Percentiles rank a stretch among this genome's conserved stretches.
Evolutionary conservation across 495 filamentous ascomycete species (phyloP).

Genomic region (Lasiosphaeriaceae sp.): DNA sequence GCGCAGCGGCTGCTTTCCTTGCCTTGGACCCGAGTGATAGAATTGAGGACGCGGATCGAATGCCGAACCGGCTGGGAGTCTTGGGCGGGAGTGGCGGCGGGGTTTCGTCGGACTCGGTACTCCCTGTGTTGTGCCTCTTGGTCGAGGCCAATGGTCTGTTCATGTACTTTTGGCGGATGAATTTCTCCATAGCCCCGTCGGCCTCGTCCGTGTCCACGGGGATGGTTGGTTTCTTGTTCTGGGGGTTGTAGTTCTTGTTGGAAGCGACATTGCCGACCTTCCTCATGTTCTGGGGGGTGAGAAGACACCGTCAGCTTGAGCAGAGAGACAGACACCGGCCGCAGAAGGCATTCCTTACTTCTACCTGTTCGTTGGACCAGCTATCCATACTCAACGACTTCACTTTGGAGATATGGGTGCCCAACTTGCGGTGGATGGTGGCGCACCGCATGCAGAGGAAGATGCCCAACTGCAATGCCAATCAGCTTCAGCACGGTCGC

Average conservation of each 20-base stretch:
- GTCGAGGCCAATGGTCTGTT: conserved; percentile 34
- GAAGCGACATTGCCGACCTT: conserved; percentile 78
- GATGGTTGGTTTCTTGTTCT: conserved; percentile 71
- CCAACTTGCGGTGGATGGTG: conserved; percentile 90
- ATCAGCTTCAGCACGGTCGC: conserved; percentile 12
- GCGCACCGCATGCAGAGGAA: conserved; percentile 99
- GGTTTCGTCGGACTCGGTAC: conserved; percentile 46
- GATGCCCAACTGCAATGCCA: conserved; percentile 67
- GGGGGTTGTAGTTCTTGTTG: conserved; percentile 85
- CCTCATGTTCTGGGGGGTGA: conserved; percentile 71
- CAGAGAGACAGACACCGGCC: neutral
- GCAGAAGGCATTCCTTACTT: conserved; percentile 52
- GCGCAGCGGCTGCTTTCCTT: conserved; percentile 22
- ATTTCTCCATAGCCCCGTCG: conserved; percentile 88
- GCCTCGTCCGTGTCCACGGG: conserved; percentile 88
- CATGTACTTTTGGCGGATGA: conserved; percentile 91
- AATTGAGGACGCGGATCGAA: conserved; percentile 72
- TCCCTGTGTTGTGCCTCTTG: conserved; percentile 41
- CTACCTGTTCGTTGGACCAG: conserved; percentile 92
- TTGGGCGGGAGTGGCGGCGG: conserved; percentile 86
- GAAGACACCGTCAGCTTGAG: conserved; percentile 13
- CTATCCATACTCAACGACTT: conserved; percentile 98
- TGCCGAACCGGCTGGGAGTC: conserved; percentile 69
- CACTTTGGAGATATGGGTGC: conserved; percentile 96
- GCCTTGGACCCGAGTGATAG: conserved; percentile 47